Evolutionary conservation across 768 basidiomycete species (phyloP).

Genomic region (Hericium erinaceus): DNA sequence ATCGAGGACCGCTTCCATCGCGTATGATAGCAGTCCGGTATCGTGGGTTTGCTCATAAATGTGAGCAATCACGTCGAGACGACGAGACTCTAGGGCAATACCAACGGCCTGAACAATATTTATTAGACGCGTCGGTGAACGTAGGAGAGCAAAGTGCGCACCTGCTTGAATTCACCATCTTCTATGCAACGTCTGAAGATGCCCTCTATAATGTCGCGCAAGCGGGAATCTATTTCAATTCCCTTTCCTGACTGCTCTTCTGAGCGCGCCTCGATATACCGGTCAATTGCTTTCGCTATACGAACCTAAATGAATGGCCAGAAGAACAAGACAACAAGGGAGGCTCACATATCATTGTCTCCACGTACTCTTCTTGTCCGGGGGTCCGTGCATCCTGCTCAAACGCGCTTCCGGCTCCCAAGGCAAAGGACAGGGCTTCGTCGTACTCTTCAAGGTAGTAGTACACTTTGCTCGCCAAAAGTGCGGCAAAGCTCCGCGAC

Average conservation of each 20-base stretch:
- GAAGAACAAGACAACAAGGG: neutral
- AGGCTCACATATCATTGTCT: constrained; percentile 86
- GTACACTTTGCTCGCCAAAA: constrained; percentile 96
- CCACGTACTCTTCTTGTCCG: constrained; percentile 79
- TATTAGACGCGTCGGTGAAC: neutral
- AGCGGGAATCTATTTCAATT: constrained; percentile 65
- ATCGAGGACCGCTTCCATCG: constrained; percentile 87
- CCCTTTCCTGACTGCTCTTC: constrained; percentile 40
- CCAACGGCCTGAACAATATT: constrained; percentile 66
- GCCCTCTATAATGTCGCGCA: constrained; percentile 79
- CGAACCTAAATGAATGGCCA: neutral
- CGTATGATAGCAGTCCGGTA: constrained; percentile 73
- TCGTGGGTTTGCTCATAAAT: constrained; percentile 72
- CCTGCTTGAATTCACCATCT: constrained; percentile 89
- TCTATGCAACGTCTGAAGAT: constrained; percentile 82
- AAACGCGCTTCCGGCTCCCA: constrained; percentile 84
- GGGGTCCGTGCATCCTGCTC: constrained; percentile 55
- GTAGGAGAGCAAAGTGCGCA: constrained; percentile 21
- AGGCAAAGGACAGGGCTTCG: constrained; percentile 91
- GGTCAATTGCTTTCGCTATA: constrained; percentile 91
- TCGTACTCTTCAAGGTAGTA: constrained; percentile 94
- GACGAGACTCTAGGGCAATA: constrained; percentile 85
- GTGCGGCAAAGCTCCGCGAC: constrained; percentile 74
- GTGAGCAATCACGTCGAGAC: constrained; percentile 76
- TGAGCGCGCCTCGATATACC: constrained; percentile 67